Evolutionary conservation across 169 alveolate genomes (phyloP), one percentile per base, ranked within the genome.

Genomic region (Prorocentrum cordatum): DNA sequence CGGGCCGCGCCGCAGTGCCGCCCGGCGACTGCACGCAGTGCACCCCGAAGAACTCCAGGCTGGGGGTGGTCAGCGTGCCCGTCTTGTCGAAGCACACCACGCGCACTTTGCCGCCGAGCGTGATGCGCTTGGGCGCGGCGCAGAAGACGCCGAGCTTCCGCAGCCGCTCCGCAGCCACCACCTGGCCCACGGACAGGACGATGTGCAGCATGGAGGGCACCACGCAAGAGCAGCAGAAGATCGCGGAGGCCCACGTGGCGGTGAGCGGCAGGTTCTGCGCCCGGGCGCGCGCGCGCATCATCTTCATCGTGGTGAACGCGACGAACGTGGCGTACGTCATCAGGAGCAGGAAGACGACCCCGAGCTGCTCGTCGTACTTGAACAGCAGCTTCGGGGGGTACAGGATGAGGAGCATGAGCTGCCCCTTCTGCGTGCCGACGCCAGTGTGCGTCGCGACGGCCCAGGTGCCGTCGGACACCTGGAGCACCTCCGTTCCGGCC

Each of bases 71-170:
- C 29, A 79, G 61, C 22, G 89, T 79, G 24, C 89, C 89, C 7
- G 89, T 79, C 47, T 79, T 79, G 75, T 79, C 89, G 45, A 79
- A 79, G 89, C 89, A 79, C 4, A 77, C 89, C 16, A 79, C 89
- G 9, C 89, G 77, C 7, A 79, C 89, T 77, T 79, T 79, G 45
- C 89, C 89, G 26, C 77, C 89, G 66, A 79, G 22, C 3, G 89
- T 77, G 47, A 79, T 79, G 35, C 89, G 89, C 35, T 79, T 79
- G 22, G 89, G 89, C 66, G 45, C 89, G 33, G 61, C 89, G 66
- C 77, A 79, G 47, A 79, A 79, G 35, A 79, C 45, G 87, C 45
- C 27, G 42, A 24, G 42, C 58, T 75, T 54, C n/a, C 14, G 27
- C 50, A 67, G 36, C 59, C 79, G 68, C 68, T 59, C 14, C 35